Conservation (phyloP, 2,329 filamentous ascomycete species). For the Mycosphaerella sp. region DNA sequence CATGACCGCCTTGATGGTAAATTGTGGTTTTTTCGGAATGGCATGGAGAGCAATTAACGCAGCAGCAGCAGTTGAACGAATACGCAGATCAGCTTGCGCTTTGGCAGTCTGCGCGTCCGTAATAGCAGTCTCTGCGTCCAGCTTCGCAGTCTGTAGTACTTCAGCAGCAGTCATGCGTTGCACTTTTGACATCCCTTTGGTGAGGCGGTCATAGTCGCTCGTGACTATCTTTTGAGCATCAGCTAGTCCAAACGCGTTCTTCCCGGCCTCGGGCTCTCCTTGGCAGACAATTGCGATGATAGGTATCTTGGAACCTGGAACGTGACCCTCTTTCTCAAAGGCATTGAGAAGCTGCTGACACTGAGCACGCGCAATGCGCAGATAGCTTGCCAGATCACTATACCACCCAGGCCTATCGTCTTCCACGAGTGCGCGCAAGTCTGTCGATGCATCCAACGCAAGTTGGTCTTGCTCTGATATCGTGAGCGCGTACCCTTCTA, state of each 20-base stretch:
- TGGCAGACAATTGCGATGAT: slow-evolving; percentile 85
- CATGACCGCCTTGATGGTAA: slow-evolving; percentile 95
- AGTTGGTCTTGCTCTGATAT: slow-evolving; percentile 42
- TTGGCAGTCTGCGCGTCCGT: slow-evolving; percentile 74
- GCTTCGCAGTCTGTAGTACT: slow-evolving; percentile 69
- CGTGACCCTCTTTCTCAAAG: slow-evolving; percentile 85
- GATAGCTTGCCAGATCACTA: slow-evolving; percentile 80
- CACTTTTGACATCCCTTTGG: slow-evolving; percentile 80
- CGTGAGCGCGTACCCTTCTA: slow-evolving; percentile 77
- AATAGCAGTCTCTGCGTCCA: slow-evolving; percentile 64
- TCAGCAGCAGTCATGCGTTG: slow-evolving; percentile 79
- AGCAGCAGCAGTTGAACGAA: slow-evolving; percentile 79
- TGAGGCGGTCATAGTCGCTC: slow-evolving; percentile 80
- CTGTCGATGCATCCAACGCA: slow-evolving; percentile 54
- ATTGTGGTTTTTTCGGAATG: slow-evolving; percentile 87
- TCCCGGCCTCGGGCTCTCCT: slow-evolving; percentile 84
- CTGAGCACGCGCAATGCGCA: slow-evolving; percentile 83
- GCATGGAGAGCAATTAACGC: slow-evolving; percentile 81
- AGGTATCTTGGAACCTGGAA: slow-evolving; percentile 68
- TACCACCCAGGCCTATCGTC: slow-evolving; percentile 75
- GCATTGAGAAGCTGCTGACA: slow-evolving; percentile 85
- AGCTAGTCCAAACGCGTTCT: slow-evolving; percentile 80
- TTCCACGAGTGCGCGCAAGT: slow-evolving; percentile 71
- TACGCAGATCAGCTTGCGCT: slow-evolving; percentile 73
- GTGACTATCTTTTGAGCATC: slow-evolving; percentile 83